Conservation (phyloP, 208 protist species). For the Leishmania arabica region DNA sequence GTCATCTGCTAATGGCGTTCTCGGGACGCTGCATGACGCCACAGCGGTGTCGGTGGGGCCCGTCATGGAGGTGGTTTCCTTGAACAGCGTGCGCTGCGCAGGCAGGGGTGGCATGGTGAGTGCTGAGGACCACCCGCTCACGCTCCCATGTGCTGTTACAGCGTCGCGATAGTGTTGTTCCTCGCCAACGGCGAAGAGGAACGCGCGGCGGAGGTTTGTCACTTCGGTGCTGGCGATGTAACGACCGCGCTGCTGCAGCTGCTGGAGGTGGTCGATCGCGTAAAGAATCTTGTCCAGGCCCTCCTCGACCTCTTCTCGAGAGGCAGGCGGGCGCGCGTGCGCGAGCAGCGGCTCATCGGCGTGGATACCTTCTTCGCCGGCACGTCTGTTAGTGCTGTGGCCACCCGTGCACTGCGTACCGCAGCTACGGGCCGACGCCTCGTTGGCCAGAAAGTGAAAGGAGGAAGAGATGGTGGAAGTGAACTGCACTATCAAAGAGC, state of each 20-base stretch:
- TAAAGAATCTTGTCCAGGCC: conserved; percentile 59
- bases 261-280: conserved; percentile 46
- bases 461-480: conserved; percentile 26
- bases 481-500: conserved; percentile 17
- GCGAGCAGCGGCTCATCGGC: conserved; percentile 14
- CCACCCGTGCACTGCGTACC: conserved; percentile 1
- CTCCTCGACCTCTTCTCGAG: conserved; percentile 52
- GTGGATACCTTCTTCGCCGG: conserved; percentile 7
- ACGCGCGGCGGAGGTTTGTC: conserved; percentile 53
- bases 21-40: no score
- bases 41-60: background rate
- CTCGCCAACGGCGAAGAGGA: conserved; percentile 49
- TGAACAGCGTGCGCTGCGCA: background rate
- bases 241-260: conserved; percentile 34
- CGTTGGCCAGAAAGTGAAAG: conserved; percentile 19
- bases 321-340: conserved; percentile 23
- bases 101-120: conserved; percentile 6
- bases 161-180: conserved; percentile 26
- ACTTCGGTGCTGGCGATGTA: conserved; percentile 62
- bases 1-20: background rate
- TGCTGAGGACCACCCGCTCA: background rate
- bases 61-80: background rate
- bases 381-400: conserved; percentile 10
- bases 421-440: conserved; percentile 10
- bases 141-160: conserved; percentile 5